Base-by-base conservation (phyloP, 805 yeast species). In the Kodamaea lidongshanica region DNA sequence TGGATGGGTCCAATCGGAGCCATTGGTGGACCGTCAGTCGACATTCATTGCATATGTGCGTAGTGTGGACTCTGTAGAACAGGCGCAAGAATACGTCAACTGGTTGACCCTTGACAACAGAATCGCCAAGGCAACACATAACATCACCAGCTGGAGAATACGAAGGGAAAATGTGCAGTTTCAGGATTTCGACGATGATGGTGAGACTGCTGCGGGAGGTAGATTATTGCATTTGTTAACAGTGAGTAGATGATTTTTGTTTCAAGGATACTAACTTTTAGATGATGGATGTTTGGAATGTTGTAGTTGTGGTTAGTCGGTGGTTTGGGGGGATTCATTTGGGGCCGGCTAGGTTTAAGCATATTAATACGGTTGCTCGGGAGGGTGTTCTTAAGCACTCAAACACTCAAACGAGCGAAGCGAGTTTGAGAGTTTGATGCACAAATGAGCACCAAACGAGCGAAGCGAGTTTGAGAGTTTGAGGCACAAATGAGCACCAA, bases 181-280 rank as follows among this genome's bases (percentile, higher is more conserved):
- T 27, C 92, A 84, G 45, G 96, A 92, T 45, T 87, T 84, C 44
- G 96, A 92, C 48, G 97, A 92, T 52, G 98, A 89, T 50, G 98
- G 98, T 3, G 98, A 92, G 50, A 70, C 94, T 0, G 97, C 97
- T 1, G 95, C 97, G 1, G 98, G 98, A 7, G 76, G 88, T 4
- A 62, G 96, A 35, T 60, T 88, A 67, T 55, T 87, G 29, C 95
- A 86, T 59, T 55, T 88, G 27, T 56, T 88, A 41, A 74, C 83
- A 20, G 71, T 75, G 41, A 29, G 72, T 58, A 33, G 35, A 12
- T 23, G 6, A 17, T n/a, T 25, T 18, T 13, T 3, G 20, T 28
- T 19, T 14, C 21, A 12, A 16, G 2, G 10, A 18, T 51, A 50
- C 58, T 55, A 52, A 55, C 60, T 23, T 21, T 12, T 22, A 63